Conservation (phyloP, 2,329 filamentous ascomycete species). For the Colletotrichum simmondsii region DNA sequence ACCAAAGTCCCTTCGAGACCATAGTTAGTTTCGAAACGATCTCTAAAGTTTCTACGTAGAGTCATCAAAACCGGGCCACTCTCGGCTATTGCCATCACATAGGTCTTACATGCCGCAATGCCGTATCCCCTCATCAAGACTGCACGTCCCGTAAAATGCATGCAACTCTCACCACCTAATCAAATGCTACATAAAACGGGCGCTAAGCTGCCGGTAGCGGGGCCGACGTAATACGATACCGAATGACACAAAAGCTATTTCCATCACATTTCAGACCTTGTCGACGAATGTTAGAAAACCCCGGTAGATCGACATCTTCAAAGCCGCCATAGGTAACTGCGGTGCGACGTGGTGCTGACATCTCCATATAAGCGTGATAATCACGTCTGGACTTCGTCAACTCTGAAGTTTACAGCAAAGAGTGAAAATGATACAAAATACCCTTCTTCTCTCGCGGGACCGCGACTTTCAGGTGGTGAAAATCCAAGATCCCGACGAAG, state of each 20-base stretch:
- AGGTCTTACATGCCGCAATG: not conserved
- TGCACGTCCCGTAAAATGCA: not conserved
- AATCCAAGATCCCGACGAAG: not conserved
- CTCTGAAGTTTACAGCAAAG: not conserved
- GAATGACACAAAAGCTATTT: not conserved
- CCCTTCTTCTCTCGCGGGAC: not conserved
- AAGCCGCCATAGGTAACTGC: not conserved
- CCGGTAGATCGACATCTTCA: not conserved
- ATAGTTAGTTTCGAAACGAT: not conserved
- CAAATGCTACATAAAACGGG: constrained; percentile 3
- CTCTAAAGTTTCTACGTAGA: not conserved
- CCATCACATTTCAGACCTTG: not conserved
- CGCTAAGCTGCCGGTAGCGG: not conserved
- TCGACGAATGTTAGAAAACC: not conserved
- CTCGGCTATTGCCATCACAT: not conserved
- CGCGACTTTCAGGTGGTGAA: too few species aligned
- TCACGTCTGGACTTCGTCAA: too few species aligned
- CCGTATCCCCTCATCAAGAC: not conserved
- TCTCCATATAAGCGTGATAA: not conserved
- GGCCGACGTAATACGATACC: not conserved
- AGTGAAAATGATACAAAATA: not conserved
- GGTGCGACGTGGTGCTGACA: constrained; percentile 12
- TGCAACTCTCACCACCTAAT: not conserved
- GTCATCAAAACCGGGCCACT: not conserved
- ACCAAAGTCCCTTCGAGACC: not conserved